Evolutionary conservation across 805 yeast species (phyloP).

Genomic region (Kluyveromyces dobzhanskii): DNA sequence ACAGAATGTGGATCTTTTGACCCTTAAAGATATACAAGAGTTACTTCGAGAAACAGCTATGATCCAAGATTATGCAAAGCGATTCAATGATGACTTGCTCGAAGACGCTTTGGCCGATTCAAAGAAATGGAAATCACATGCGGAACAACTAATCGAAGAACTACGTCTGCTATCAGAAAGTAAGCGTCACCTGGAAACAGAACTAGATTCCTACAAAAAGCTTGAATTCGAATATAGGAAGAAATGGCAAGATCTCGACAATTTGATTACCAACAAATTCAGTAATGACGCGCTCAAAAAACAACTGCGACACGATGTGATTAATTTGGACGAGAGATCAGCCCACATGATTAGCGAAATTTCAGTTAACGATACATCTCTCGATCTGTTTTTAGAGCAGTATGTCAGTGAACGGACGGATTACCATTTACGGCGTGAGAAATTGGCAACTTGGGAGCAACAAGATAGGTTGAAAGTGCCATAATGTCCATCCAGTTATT

Average conservation of each 20-base stretch:
- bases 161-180: slow-evolving; percentile 20
- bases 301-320: slow-evolving; percentile 23
- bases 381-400: slow-evolving; percentile 33
- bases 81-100: slow-evolving; percentile 14
- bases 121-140: slow-evolving; percentile 7
- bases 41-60: slow-evolving; percentile 13
- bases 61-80: slow-evolving; percentile 16
- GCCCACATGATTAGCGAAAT: slow-evolving; percentile 3
- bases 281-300: slow-evolving; percentile 29
- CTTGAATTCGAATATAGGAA: slow-evolving; percentile 25
- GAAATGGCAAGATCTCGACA: slow-evolving; percentile 31
- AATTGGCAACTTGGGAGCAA: slow-evolving; percentile 36
- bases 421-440: slow-evolving; percentile 40
- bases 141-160: slow-evolving; percentile 16
- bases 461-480: slow-evolving; percentile 15
- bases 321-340: slow-evolving; percentile 25
- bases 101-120: slow-evolving; percentile 4
- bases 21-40: slow-evolving; percentile 18
- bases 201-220: slow-evolving; percentile 20
- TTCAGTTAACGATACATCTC: not conserved
- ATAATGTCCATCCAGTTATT: not conserved
- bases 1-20: slow-evolving; percentile 15
- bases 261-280: slow-evolving; percentile 33
- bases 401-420: slow-evolving; percentile 35
- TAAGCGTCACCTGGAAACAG: slow-evolving; percentile 18